phyloP scores from a whole-genome alignment of 331 rosid species.

The Phaseolus coccineus region DNA sequence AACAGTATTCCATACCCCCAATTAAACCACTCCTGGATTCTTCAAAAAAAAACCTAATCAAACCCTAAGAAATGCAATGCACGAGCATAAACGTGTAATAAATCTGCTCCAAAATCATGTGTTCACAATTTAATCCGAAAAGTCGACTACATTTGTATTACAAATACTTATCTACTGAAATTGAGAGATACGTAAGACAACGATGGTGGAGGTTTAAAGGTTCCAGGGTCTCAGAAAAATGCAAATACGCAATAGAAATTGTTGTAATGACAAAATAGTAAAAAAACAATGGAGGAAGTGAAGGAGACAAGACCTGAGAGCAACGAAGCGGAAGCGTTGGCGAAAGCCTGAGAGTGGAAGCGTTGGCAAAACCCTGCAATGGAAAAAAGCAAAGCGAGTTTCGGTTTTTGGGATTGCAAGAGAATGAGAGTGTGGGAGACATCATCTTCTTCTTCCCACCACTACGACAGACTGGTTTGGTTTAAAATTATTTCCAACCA shows the following conservation, averaged over 20 bases:
- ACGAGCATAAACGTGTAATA: neutral
- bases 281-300: neutral
- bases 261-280: neutral
- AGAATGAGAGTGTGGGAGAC: neutral
- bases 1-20: neutral
- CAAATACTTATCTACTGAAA: neutral
- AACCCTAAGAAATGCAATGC: neutral
- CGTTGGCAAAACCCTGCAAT: neutral
- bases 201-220: neutral
- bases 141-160: neutral
- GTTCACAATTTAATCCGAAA: neutral
- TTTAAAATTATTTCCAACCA: too few species aligned
- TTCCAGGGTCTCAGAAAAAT: neutral
- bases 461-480: too few species aligned
- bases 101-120: neutral
- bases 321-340: conserved; percentile 26
- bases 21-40: neutral
- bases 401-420: conserved; percentile 23
- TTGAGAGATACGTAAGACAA: neutral
- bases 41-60: conserved; percentile 8
- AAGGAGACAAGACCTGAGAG: conserved; percentile 42
- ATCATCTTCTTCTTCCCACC: conserved; percentile 12
- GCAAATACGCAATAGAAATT: neutral
- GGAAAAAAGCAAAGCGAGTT: neutral
- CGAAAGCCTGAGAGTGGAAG: conserved; percentile 32